Base-by-base conservation (phyloP, 305 asterid genomes). In the Solanum hybrid region DNA sequence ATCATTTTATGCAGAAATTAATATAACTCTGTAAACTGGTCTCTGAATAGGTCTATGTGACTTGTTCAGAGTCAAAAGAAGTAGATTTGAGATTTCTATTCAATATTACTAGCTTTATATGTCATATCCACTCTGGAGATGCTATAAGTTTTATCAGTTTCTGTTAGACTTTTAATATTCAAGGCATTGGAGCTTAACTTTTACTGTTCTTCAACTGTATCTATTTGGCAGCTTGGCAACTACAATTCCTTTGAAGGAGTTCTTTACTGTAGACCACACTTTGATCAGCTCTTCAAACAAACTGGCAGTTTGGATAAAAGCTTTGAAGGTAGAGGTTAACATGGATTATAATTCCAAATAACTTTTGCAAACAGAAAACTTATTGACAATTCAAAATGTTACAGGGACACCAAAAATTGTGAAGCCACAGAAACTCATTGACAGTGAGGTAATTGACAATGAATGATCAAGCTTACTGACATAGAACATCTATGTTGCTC, bases 211-310 rank as follows among this genome's bases (percentile, higher is more conserved):
- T 57, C n/a, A 85, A 85, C 31, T 85, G 33, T 51, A 73, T 74
- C 20, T 33, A 37, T 18, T 88, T 89, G 89, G 87, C 98, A 95
- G 99, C 94, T 97, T 76, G 98, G 94, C 11, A 97, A 96, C 91
- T 97, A 96, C 96, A 97, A 97, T 92, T 97, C 99, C 88, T 97
- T 97, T 69, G 99, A 97, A 93, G 99, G 99, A 91, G 99, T 97
- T 89, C 96, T 97, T 11, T 97, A 97, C 87, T 97, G 99, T 94
- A 96, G 99, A 93, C 99, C 99, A 86, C 99, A 97, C 94, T 97
- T 97, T 91, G 99, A 97, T 95, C 99, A 97, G 96, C 96, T 96
- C 92, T 97, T 95, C 96, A 97, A 97, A 89, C 93, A 96, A 93
- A 97, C 99, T 90, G 99, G 99, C 78, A 97, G 99, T 91, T 92